Percentiles rank a stretch among this genome's conserved stretches.
phyloP scores from a whole-genome alignment of 2,329 filamentous ascomycete genomes.

The Epichloe coenophiala region DNA sequence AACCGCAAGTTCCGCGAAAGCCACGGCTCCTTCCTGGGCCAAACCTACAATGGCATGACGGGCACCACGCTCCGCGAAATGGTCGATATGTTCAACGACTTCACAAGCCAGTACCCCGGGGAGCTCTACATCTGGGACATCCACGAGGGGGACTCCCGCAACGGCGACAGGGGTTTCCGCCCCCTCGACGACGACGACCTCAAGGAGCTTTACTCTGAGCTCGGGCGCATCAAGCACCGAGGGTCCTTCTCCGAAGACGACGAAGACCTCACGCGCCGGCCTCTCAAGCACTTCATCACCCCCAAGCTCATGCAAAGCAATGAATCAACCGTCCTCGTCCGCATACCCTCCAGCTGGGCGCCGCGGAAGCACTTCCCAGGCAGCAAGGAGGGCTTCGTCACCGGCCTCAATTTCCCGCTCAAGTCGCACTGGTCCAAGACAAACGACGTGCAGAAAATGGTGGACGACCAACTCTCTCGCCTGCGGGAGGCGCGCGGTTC shows the following conservation, averaged over 20 bases:
- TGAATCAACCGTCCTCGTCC: constrained; percentile 16
- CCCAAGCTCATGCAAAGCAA: neutral
- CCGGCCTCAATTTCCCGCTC: constrained; percentile 13
- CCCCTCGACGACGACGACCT: constrained; percentile 2
- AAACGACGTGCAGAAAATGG: constrained; percentile 5
- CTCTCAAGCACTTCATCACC: constrained; percentile 15
- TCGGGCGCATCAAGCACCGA: constrained; percentile 13
- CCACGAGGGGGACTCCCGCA: constrained; percentile 6
- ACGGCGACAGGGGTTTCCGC: neutral
- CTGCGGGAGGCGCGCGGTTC: constrained; percentile 7
- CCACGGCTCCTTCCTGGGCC: constrained; percentile 9
- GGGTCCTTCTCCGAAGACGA: constrained; percentile 7
- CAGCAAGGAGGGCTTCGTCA: constrained; percentile 15
- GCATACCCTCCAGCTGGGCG: constrained; percentile 13
- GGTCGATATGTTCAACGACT: constrained; percentile 15
- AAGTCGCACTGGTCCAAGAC: constrained; percentile 13
- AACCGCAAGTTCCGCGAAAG: constrained; percentile 7
- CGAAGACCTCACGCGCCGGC: constrained; percentile 13
- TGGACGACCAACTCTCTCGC: constrained; percentile 10
- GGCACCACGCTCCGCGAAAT: constrained; percentile 16
- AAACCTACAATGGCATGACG: constrained; percentile 11
- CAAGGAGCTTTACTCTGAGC: constrained; percentile 9
- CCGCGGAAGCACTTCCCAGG: constrained; percentile 11
- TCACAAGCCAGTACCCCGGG: constrained; percentile 16
- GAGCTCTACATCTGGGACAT: constrained; percentile 22